Evolutionary conservation across 2,329 filamentous ascomycete genomes (phyloP).

Genomic region (Talaromyces sp.): DNA sequence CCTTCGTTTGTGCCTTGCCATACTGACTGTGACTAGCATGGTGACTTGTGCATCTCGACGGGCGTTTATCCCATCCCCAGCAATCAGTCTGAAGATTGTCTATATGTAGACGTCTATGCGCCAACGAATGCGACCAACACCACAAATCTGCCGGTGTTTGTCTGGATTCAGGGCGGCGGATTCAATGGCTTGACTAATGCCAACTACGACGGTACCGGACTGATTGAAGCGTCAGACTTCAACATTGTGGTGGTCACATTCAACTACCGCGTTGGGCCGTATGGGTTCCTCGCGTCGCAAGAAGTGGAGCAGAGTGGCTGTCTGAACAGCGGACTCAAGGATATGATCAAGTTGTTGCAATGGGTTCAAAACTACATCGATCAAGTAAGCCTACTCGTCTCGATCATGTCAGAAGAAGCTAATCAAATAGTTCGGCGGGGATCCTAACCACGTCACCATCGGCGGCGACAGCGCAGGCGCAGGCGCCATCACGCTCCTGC

Average conservation of each 20-base stretch:
- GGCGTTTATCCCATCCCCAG: constrained; percentile 59
- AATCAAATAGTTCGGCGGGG: constrained; percentile 28
- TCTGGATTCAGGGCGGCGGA: constrained; percentile 60
- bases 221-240: constrained; percentile 52
- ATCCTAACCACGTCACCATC: constrained; percentile 26
- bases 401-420: not conserved
- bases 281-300: constrained; percentile 32
- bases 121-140: constrained; percentile 30
- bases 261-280: constrained; percentile 29
- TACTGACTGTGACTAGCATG: constrained; percentile 31
- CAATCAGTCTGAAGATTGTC: constrained; percentile 45
- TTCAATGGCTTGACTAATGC: constrained; percentile 58
- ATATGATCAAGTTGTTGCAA: constrained; percentile 22
- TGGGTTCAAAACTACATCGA: constrained; percentile 29
- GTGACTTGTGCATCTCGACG: constrained; percentile 62
- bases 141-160: constrained; percentile 61
- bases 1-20: not conserved
- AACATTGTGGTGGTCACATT: constrained; percentile 23
- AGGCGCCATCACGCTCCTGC: constrained; percentile 56
- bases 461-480: constrained; percentile 31
- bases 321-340: constrained; percentile 27
- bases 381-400: constrained; percentile 26
- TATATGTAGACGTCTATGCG: constrained; percentile 43
- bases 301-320: constrained; percentile 44
- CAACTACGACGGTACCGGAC: constrained; percentile 58